A percentile compares a stretch with the other conserved stretches of the same genome.
These are phyloP conservation scores for Penicillium malachiteum DNA, from an alignment of 495 filamentous ascomycete species.

Conservation along the genomic window DNA sequence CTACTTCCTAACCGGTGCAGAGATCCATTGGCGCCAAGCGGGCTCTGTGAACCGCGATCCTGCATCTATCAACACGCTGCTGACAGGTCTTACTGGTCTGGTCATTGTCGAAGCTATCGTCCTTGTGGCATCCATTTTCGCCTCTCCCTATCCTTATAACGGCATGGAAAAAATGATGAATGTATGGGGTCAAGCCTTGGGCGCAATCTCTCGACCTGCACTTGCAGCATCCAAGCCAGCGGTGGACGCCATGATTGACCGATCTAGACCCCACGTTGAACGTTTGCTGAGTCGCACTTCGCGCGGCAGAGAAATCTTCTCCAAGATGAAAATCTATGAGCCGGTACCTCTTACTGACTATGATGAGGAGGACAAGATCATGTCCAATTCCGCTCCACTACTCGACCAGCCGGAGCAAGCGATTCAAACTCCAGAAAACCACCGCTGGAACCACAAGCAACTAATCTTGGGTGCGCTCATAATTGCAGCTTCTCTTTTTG, in stretches of 20 bases:
- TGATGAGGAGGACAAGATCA: constrained; percentile 26
- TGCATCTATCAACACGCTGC: constrained; percentile 34
- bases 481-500: constrained; percentile 12
- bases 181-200: constrained; percentile 22
- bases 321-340: constrained; percentile 26
- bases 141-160: constrained; percentile 22
- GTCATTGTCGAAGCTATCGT: constrained; percentile 32
- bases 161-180: constrained; percentile 23
- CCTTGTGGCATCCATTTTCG: constrained; percentile 22
- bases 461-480: constrained; percentile 16
- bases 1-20: constrained; percentile 35
- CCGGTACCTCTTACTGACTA: constrained; percentile 18
- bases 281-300: constrained; percentile 3
- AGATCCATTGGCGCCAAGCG: constrained; percentile 43
- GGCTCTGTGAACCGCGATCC: constrained; percentile 34
- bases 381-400: constrained; percentile 11
- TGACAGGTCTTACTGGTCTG: constrained; percentile 40
- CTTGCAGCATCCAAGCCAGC: background rate
- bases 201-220: constrained; percentile 13
- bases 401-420: constrained; percentile 11
- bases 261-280: background rate
- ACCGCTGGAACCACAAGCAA: background rate
- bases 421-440: background rate
- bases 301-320: constrained; percentile 16
- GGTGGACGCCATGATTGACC: background rate